These are phyloP conservation scores for Bidens hawaiensis DNA, from an alignment of 140 eudicot species.

Conservation along the genomic window DNA sequence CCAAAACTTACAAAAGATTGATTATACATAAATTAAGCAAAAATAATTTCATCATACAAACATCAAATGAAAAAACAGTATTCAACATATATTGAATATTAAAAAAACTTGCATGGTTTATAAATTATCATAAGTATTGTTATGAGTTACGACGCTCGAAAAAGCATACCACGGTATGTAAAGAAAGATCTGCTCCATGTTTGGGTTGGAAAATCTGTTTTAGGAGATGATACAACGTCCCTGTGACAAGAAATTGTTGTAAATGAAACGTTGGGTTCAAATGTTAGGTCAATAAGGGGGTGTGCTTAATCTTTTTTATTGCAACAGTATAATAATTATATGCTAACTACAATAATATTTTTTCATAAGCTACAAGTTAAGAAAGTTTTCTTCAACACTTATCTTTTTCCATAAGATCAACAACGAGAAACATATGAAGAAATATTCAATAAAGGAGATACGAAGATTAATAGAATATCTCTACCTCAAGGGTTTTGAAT, in stretches of 20 bases:
- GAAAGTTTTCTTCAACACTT: neutral
- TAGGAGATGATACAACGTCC: conserved; percentile 19
- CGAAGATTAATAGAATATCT: neutral
- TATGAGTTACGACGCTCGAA: neutral
- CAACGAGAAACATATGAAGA: neutral
- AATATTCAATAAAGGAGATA: neutral
- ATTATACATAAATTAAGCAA: neutral
- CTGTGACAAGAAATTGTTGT: conserved; percentile 28
- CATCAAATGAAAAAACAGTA: conserved; percentile 26
- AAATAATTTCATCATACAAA: neutral
- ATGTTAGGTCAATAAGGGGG: neutral
- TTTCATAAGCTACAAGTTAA: neutral
- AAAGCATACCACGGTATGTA: conserved; percentile 41
- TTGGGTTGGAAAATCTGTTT: conserved; percentile 14
- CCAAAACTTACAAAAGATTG: conserved; percentile 5
- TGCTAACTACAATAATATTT: neutral
- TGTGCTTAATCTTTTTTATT: neutral
- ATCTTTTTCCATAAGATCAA: neutral
- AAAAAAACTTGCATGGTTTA: neutral
- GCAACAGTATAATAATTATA: neutral
- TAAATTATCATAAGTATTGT: neutral
- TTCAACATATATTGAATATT: conserved; percentile 1
- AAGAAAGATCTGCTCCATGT: conserved; percentile 40
- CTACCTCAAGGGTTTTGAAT: conserved; percentile 34
- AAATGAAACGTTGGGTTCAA: neutral